Conservation (phyloP, 306 rosid genomes). For the Quercus suber region DNA sequence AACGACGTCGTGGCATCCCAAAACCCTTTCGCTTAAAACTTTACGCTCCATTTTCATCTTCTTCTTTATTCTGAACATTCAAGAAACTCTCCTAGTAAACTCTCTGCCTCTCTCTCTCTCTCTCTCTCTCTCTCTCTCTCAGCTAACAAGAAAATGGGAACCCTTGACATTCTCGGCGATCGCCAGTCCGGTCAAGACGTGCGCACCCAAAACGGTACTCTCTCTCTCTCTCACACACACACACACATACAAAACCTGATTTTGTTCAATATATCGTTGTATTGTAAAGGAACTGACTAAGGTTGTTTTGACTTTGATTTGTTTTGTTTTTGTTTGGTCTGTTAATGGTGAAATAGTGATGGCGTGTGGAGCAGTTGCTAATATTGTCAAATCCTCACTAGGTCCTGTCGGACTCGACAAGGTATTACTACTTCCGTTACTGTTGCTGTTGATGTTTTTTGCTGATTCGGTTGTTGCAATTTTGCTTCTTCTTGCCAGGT, state of each 20-base stretch:
- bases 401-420: constrained; percentile 99
- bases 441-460: background rate
- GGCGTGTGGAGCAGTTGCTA: constrained; percentile 91
- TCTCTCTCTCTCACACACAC: background rate
- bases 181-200: constrained; percentile 94
- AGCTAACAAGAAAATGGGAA: constrained; percentile 40
- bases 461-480: background rate
- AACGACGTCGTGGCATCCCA: constrained; percentile 19
- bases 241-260: too few species aligned
- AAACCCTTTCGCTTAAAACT: constrained; percentile 3
- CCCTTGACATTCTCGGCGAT: constrained; percentile 83
- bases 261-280: background rate
- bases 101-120: background rate
- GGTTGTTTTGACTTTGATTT: too few species aligned
- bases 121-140: background rate
- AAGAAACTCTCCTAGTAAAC: background rate
- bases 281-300: background rate
- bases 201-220: constrained; percentile 88
- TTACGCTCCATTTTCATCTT: too few species aligned
- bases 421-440: constrained; percentile 28
- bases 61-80: background rate
- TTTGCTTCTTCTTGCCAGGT: background rate
- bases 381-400: constrained; percentile 85
- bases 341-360: constrained; percentile 38
- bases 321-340: background rate